Evolutionary conservation across 805 yeast genomes (phyloP).

Genomic region (Dipodascopsis uninucleata): DNA sequence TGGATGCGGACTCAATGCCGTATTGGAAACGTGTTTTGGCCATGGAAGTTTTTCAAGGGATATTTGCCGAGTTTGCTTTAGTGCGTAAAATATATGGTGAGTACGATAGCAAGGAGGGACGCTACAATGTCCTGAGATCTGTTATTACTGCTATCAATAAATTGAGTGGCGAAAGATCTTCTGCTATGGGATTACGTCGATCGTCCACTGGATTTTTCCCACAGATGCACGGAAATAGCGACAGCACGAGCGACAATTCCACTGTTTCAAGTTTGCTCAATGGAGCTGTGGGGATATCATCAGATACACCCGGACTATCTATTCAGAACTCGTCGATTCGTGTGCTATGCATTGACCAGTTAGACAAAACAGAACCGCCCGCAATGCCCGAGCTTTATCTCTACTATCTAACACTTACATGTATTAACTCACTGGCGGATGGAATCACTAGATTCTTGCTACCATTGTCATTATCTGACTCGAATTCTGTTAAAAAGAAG

Average conservation of each 20-base stretch:
- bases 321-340: slow-evolving; percentile 24
- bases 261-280: slow-evolving; percentile 20
- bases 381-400: slow-evolving; percentile 58
- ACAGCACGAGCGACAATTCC: background rate
- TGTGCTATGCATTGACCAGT: slow-evolving; percentile 61
- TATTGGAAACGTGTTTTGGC: slow-evolving; percentile 73
- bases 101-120: slow-evolving; percentile 57
- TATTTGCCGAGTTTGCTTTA: slow-evolving; percentile 55
- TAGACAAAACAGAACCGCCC: slow-evolving; percentile 82
- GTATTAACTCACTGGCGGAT: slow-evolving; percentile 57
- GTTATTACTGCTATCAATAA: slow-evolving; percentile 45
- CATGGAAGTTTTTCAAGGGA: slow-evolving; percentile 63
- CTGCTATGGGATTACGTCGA: slow-evolving; percentile 34
- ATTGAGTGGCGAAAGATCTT: slow-evolving; percentile 38
- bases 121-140: slow-evolving; percentile 59
- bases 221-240: slow-evolving; percentile 5
- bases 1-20: slow-evolving; percentile 56
- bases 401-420: slow-evolving; percentile 52
- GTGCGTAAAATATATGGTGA: slow-evolving; percentile 52
- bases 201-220: slow-evolving; percentile 10
- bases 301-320: slow-evolving; percentile 16
- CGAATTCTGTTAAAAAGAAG: slow-evolving; percentile 3
- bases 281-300: slow-evolving; percentile 11
- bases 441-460: slow-evolving; percentile 58
- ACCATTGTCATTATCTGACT: slow-evolving; percentile 37